Evolutionary conservation across 148 eudicot species (phyloP).

Genomic region (Arbutus unedo): DNA sequence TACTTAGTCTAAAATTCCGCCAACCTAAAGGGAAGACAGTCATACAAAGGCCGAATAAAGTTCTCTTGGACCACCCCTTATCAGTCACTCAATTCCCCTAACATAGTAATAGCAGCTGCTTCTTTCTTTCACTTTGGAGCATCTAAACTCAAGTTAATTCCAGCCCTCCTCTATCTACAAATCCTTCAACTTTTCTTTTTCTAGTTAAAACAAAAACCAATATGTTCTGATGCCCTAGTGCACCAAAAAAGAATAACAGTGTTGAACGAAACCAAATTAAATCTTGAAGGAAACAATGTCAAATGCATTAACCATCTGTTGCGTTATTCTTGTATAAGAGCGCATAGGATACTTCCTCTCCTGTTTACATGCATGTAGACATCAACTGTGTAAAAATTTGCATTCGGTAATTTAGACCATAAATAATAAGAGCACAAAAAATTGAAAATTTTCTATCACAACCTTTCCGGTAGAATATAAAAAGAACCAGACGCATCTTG

Average conservation of each 20-base stretch:
- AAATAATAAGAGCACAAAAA: too few species aligned
- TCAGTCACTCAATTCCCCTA: too few species aligned
- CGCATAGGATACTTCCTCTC: background rate
- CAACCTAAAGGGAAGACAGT: background rate
- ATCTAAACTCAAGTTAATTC: too few species aligned
- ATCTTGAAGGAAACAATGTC: background rate
- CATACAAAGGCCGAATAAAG: too few species aligned
- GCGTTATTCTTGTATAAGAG: background rate
- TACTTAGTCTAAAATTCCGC: background rate
- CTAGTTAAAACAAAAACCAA: background rate
- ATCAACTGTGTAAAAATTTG: too few species aligned
- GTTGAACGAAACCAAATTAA: background rate
- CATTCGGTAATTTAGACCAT: too few species aligned
- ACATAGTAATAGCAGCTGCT: too few species aligned
- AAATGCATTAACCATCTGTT: background rate
- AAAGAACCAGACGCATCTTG: background rate
- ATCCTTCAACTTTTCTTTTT: background rate
- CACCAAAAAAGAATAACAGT: background rate
- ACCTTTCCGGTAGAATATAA: conserved; percentile 3
- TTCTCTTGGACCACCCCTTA: too few species aligned
- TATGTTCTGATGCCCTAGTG: background rate
- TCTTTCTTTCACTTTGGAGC: too few species aligned
- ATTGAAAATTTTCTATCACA: too few species aligned
- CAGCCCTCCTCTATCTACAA: background rate
- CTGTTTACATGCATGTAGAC: background rate